These are phyloP conservation scores for Ophiostoma ulmi DNA, from an alignment of 2,329 filamentous ascomycete genomes.

Conservation along the genomic window DNA sequence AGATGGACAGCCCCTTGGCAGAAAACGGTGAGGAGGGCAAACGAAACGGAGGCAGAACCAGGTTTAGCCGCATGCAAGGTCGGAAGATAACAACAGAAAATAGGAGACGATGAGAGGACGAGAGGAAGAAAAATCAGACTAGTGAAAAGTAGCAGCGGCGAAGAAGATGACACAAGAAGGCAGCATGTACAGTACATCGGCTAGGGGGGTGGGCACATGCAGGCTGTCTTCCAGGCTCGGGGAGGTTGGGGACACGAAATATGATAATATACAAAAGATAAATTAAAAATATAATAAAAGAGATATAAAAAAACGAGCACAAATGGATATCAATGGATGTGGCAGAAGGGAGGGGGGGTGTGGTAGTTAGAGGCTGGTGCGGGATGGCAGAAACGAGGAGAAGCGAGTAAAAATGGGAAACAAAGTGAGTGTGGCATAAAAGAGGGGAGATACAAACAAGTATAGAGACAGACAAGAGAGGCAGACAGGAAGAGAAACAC, in stretches of 20 bases:
- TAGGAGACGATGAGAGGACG: not conserved
- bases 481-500: not conserved
- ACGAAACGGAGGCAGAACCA: conserved; percentile 24
- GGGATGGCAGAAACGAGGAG: conserved; percentile 1
- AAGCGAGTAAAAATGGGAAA: not conserved
- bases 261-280: conserved; percentile 4
- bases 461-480: not conserved
- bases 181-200: conserved; percentile 25
- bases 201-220: conserved; percentile 16
- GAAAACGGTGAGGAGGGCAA: conserved; percentile 8
- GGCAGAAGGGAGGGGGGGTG: conserved; percentile 25
- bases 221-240: conserved; percentile 20
- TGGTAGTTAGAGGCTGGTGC: not conserved
- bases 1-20: not conserved
- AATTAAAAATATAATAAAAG: not conserved
- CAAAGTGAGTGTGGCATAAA: conserved; percentile 12
- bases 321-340: conserved; percentile 1
- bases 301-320: not conserved
- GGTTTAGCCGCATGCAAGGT: conserved; percentile 24
- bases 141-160: not conserved
- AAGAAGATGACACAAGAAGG: conserved; percentile 11
- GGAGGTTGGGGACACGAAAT: conserved; percentile 23
- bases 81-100: conserved; percentile 9
- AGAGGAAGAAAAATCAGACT: not conserved
- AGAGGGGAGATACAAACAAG: conserved; percentile 15